These are phyloP conservation scores for Brettanomyces sp. DNA, from an alignment of 805 yeast species.

Conservation along the genomic window DNA sequence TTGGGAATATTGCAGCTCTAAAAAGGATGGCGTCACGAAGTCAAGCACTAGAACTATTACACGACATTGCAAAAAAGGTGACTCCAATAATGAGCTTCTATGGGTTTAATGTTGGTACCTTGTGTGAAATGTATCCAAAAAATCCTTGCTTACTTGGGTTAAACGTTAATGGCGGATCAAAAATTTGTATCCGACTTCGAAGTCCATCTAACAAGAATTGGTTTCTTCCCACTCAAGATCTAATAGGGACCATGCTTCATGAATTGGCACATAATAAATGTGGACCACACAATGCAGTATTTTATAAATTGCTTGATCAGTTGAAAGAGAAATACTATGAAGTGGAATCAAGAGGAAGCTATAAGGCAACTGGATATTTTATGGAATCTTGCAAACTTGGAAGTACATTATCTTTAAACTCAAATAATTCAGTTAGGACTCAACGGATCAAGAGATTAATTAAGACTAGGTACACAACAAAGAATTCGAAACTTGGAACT, in stretches of 20 bases:
- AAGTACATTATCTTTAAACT: slow-evolving; percentile 1
- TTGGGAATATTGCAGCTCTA: slow-evolving; percentile 34
- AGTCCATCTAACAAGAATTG: slow-evolving; percentile 37
- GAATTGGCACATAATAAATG: slow-evolving; percentile 73
- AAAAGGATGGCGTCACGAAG: slow-evolving; percentile 34
- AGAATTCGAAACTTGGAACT: slow-evolving; percentile 27
- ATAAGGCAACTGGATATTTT: slow-evolving; percentile 36
- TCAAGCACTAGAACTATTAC: slow-evolving; percentile 49
- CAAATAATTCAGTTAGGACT: slow-evolving; percentile 19
- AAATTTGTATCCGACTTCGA: slow-evolving; percentile 64
- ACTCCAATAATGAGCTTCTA: slow-evolving; percentile 71
- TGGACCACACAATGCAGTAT: slow-evolving; percentile 74
- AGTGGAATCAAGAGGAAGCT: slow-evolving; percentile 33
- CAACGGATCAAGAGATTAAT: slow-evolving; percentile 33
- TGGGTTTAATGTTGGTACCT: slow-evolving; percentile 51
- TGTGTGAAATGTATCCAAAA: slow-evolving; percentile 79
- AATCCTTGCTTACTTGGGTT: slow-evolving; percentile 59
- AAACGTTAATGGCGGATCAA: slow-evolving; percentile 71
- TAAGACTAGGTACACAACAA: slow-evolving; percentile 32
- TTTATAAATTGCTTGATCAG: slow-evolving; percentile 58
- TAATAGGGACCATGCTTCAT: slow-evolving; percentile 80
- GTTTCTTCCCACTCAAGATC: slow-evolving; percentile 55
- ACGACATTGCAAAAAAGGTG: slow-evolving; percentile 58
- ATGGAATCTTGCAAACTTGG: slow-evolving; percentile 43
- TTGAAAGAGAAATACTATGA: slow-evolving; percentile 42